Conservation (phyloP, 208 protist species). For the Leishmania amazonensis region DNA sequence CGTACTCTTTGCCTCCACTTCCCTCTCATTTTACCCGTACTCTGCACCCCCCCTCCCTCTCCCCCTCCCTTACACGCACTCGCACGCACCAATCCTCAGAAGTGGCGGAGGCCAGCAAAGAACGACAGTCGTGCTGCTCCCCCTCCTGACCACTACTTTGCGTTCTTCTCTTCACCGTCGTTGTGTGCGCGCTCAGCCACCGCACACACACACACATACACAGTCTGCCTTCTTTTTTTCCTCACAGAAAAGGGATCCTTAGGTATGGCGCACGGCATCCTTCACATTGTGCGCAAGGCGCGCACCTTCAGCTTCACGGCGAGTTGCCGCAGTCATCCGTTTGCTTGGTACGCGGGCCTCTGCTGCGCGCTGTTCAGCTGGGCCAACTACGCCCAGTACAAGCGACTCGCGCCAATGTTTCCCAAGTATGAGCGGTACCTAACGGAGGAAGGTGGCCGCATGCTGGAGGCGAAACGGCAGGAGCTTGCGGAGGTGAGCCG, state of each 20-base stretch:
- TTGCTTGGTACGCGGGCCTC: constrained; percentile 56
- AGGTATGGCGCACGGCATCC: constrained; percentile 15
- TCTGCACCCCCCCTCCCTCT: neutral
- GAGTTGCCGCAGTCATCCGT: constrained; percentile 57
- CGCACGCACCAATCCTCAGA: neutral
- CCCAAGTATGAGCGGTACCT: constrained; percentile 67
- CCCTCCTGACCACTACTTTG: neutral
- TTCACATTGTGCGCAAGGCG: constrained; percentile 39
- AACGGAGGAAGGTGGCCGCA: constrained; percentile 58
- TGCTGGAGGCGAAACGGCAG: constrained; percentile 78
- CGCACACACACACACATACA: neutral
- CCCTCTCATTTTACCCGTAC: neutral
- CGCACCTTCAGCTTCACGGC: constrained; percentile 64
- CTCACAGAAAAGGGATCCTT: neutral
- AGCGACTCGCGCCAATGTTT: constrained; percentile 68
- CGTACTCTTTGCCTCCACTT: neutral
- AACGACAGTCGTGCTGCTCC: neutral
- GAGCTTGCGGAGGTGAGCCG: constrained; percentile 72
- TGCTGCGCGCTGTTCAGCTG: constrained; percentile 52
- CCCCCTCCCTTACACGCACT: neutral
- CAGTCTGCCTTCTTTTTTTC: neutral
- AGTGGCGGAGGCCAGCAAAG: neutral
- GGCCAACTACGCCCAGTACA: constrained; percentile 82
- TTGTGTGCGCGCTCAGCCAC: neutral
- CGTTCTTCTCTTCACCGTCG: neutral